Evolutionary conservation across 352 stramenopile genomes (phyloP), one percentile per base, ranked within the genome.

Genomic region (Thraustochytrium striatum): DNA sequence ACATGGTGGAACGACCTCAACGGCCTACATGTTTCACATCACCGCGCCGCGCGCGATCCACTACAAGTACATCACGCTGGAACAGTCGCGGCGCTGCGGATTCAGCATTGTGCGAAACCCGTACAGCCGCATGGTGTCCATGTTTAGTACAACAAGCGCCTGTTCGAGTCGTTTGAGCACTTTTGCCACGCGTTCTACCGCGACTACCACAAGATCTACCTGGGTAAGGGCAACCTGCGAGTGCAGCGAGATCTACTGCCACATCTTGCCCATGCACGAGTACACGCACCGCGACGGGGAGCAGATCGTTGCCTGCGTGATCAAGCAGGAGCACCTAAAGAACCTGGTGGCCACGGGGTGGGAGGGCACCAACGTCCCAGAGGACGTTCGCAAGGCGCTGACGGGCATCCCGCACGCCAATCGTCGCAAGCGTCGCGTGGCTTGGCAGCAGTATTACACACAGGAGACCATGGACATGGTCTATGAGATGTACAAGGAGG

Each of bases 301-400:
- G 58, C 83, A 87, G 61, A 38, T 85, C 3, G 84, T 88, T 1
- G 73, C 84, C 25, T 84, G 41, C 11, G 75, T 88, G 0, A 83
- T 88, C 0, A 88, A 87, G 50, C 85, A 88, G 61, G 85, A 88
- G 69, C 82, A 88, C 78, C 50, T 88, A 5, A 87, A 88, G 33
- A 85, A 81, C 25, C 68, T 88, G 2, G 70, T 80, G 19, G 70
- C 70, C 16, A 81, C 70, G 3, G 59, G 79, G 57, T 80, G 70
- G 70, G 70, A 80, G 35, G 35, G 35, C 25, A 79, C 70, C 11
- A 80, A 86, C 65, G 68, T 88, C 44, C 85, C 85, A 13, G 70
- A 84, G 35, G 25, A 79, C 25, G 83, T 88, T 2, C 52, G 83
- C 39, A 38, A 82, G 28, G 85, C 85, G 35, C 57, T 88, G 8